Base-by-base conservation (phyloP, 208 protist genomes). In the Trypanosoma grayi region DNA sequence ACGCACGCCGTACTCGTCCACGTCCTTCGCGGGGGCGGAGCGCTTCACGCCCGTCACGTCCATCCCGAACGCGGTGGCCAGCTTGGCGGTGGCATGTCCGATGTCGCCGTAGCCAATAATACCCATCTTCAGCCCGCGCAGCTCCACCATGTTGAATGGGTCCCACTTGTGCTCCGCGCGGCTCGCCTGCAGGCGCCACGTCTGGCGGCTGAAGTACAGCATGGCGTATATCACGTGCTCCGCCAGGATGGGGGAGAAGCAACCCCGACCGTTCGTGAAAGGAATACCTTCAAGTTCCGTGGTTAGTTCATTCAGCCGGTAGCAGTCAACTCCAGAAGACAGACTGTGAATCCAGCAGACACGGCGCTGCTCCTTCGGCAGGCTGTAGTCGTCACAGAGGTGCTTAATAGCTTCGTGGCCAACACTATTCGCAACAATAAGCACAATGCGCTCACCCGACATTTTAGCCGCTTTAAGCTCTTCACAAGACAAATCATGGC, bases 81-180 rank as follows among this genome's bases (percentile, higher is more conserved):
- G 60, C 58, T 74, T 59, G 28, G 69, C 85, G 18, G 67, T 80
- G 24, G 72, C 68, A 55, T 79, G 65, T 13, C 83, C 86, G 61
- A 95, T 93, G 66, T 85, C 67, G 52, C 90, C 86, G 74, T 92
- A 95, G 56, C 90, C 90, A 52, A 93, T 63, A 39, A 95, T 78
- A 10, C 81, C 82, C 10, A 88, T 53, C 59, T 80, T 92, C 72
- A 90, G 61, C 1, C 73, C 64, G 8, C 59, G 58, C 18, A 91
- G 27, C 31, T 82, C 72, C n/a, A 63, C 64, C 65, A 82, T 86
- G 69, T 71, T 71, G 70, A 86, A 95, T n/a, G 61, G 65, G 31
- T 92, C 81, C 83, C 83, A 95, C 71, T 85, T 82, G 70, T 70
- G 82, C 59, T 61, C 75, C 6, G 50, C 55, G 44, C 83, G 83